These are phyloP conservation scores for Phlebiopsis flavidoalba DNA, from an alignment of 768 basidiomycete species.

Conservation along the genomic window DNA sequence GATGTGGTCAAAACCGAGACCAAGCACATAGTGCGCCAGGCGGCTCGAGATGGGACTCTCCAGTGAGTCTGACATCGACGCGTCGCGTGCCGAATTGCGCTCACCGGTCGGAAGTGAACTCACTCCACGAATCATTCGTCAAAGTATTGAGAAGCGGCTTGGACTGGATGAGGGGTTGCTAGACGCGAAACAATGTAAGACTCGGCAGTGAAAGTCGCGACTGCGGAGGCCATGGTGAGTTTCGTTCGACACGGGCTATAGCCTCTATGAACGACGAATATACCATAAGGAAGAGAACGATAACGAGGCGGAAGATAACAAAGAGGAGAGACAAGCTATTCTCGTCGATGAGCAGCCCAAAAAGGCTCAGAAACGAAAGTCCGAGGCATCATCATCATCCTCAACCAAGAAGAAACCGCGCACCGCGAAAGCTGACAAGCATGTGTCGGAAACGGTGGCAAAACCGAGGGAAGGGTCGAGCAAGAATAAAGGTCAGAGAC, in stretches of 20 bases:
- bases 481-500: constrained; percentile 1
- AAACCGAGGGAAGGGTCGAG: neutral
- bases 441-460: neutral
- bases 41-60: constrained; percentile 26
- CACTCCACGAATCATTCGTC: constrained; percentile 34
- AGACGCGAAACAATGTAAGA: constrained; percentile 39
- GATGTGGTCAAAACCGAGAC: constrained; percentile 30
- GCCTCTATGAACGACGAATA: neutral
- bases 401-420: neutral
- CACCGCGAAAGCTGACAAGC: neutral
- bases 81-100: neutral
- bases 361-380: constrained; percentile 8
- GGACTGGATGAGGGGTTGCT: constrained; percentile 40
- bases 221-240: constrained; percentile 33
- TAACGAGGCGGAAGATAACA: neutral
- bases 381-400: neutral
- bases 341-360: neutral
- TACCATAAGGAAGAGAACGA: neutral
- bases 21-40: constrained; percentile 25
- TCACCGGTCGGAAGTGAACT: neutral
- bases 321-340: neutral
- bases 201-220: constrained; percentile 39
- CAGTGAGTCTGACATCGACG: constrained; percentile 14
- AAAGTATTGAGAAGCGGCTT: constrained; percentile 42
- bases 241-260: constrained; percentile 10